Evolutionary conservation across 352 stramenopile species (phyloP).

Genomic region (Globisporangium cylindrosporum): DNA sequence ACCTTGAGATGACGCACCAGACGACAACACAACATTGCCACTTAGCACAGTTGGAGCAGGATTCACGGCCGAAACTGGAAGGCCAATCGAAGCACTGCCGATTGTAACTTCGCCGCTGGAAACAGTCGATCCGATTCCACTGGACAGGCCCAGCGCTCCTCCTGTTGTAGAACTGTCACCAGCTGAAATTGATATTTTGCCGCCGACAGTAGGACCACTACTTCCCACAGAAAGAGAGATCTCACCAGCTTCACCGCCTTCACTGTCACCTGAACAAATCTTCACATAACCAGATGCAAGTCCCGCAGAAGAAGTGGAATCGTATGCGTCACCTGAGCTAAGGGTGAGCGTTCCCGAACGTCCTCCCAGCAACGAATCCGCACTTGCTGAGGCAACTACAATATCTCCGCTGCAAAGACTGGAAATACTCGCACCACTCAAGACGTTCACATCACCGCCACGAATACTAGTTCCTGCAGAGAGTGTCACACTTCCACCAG

Average conservation of each 20-base stretch:
- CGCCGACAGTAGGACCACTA: conserved; percentile 10
- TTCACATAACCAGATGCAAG: conserved; percentile 12
- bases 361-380: neutral
- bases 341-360: neutral
- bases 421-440: neutral
- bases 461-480: conserved; percentile 9
- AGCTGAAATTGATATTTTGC: conserved; percentile 13
- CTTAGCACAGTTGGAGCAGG: conserved; percentile 16
- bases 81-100: conserved; percentile 21
- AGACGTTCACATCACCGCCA: neutral
- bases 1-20: conserved; percentile 22
- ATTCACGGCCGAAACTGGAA: conserved; percentile 13
- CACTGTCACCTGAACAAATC: conserved; percentile 11
- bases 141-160: conserved; percentile 17
- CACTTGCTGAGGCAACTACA: conserved; percentile 1
- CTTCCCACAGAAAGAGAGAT: conserved; percentile 21
- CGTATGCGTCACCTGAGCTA: conserved; percentile 10
- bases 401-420: conserved; percentile 1
- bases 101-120: conserved; percentile 28
- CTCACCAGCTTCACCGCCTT: conserved; percentile 16
- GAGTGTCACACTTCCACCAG: conserved; percentile 25
- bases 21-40: conserved; percentile 17
- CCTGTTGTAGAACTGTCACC: conserved; percentile 15
- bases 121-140: conserved; percentile 24
- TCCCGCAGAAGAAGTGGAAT: conserved; percentile 7